Base-by-base conservation (phyloP, 257 asterid genomes). In the Catharanthus roseus region DNA sequence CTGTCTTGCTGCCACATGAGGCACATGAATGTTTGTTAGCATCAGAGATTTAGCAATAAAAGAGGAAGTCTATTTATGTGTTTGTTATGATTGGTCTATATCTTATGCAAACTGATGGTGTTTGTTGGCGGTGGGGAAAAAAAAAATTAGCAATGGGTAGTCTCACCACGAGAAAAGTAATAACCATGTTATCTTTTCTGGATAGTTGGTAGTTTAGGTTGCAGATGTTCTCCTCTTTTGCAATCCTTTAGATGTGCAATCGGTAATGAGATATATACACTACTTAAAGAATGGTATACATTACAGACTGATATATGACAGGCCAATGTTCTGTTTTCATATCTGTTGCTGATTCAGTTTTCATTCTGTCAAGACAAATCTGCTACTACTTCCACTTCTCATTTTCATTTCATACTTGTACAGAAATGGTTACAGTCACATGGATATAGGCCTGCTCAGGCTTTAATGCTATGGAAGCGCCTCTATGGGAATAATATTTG, bases 391-490 rank as follows among this genome's bases (percentile, higher is more conserved):
- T 23, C 56, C 21, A 23, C 47, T 6, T 62, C 24, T 68, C 24
- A 60, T 16, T 61, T 29, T 55, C 73, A 70, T 75, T 47, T 61
- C 61, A 74, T 56, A 68, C 64, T 70, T 11, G 65, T 9, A 74
- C 95, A 93, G 98, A 86, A 84, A 82, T 90, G 97, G 98, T 91
- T 89, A 68, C 86, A 85, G 67, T 90, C 90, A 13, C 90, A 85
- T 71, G 98, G 96, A 71, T 93, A 70, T 78, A 87, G 92, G 81
- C 90, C 97, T 74, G 91, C 74, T 75, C 97, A 95, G 85, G 97
- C 99, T 67, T 62, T 95, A 86, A 95, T 95, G 97, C 64, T 95
- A 65, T 91, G 99, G 99, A 95, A 89, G 80, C 89, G 92, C 77
- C 84, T 93, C 10, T 93, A 93, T 55, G 87, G 95, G 54, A 77